phyloP scores from a whole-genome alignment of 2,329 filamentous ascomycete genomes.

The Leptographium wingfieldii region DNA sequence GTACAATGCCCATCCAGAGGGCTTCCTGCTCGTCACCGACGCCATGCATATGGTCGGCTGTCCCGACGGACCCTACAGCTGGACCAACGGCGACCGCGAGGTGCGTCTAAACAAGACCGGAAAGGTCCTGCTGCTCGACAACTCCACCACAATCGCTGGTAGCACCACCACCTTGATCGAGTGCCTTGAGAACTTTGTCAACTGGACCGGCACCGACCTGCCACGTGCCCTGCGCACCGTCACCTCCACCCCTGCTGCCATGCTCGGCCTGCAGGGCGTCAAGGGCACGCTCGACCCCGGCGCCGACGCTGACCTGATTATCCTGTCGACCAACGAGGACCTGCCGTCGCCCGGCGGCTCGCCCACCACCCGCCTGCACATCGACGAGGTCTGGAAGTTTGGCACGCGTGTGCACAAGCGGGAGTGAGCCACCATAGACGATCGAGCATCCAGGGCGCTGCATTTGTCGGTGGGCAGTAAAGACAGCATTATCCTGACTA shows the following conservation, averaged over 20 bases:
- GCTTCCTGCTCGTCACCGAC: slow-evolving; percentile 82
- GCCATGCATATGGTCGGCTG: slow-evolving; percentile 81
- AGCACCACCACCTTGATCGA: slow-evolving; percentile 64
- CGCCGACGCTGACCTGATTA: slow-evolving; percentile 56
- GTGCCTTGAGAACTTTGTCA: slow-evolving; percentile 70
- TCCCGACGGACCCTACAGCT: slow-evolving; percentile 72
- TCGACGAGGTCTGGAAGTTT: slow-evolving; percentile 77
- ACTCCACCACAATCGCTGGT: slow-evolving; percentile 66
- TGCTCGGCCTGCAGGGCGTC: slow-evolving; percentile 53
- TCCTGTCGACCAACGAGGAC: slow-evolving; percentile 43
- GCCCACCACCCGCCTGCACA: slow-evolving; percentile 32
- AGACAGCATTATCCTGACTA: no score
- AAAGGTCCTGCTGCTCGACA: slow-evolving; percentile 59
- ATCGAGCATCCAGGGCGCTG: no score
- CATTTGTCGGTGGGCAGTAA: no score
- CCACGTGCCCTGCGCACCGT: slow-evolving; percentile 59
- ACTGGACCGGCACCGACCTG: slow-evolving; percentile 57
- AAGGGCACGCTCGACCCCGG: slow-evolving; percentile 56
- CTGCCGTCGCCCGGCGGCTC: slow-evolving; percentile 5
- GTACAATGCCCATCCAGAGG: slow-evolving; percentile 71
- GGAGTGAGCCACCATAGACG: not conserved
- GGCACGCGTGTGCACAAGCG: slow-evolving; percentile 35
- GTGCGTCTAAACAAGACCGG: slow-evolving; percentile 58
- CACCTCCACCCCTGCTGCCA: slow-evolving; percentile 62
- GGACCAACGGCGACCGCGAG: slow-evolving; percentile 59